Base-by-base conservation (phyloP, 495 filamentous ascomycete genomes). In the Lentithecium fluviatile region DNA sequence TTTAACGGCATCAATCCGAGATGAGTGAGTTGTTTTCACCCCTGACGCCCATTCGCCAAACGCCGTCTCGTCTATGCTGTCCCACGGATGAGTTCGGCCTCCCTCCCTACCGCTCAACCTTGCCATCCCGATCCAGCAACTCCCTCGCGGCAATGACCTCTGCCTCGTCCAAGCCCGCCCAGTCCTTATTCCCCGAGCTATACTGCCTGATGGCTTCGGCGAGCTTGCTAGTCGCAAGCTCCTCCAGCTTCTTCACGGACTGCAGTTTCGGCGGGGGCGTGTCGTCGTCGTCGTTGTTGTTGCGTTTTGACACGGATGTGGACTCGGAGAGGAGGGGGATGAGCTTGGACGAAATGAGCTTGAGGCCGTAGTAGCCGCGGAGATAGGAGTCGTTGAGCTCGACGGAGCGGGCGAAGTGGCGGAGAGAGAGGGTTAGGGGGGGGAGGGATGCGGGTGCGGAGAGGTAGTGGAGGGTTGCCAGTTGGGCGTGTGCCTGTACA, bases 311-410 rank as follows among this genome's bases (percentile, higher is more conserved):
- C 58, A 65, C 45, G 58, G 58, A 20, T 19, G 58, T 23, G 10
- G 59, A 52, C 1, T 52, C 38, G 2, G 61, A 56, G 26, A 73
- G 62, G 8, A 70, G 43, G 6, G 63, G 60, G 17, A 75, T 54
- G 34, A 76, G 66, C 12, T 62, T 68, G 55, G 68, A 17, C 1
- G 58, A 36, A 8, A 95, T 89, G 73, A 95, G 68, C 69, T 88
- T 88, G 56, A 98, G 77, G 21, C 94, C 94, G 73, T 97, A 97
- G 68, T 88, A 92, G 1, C 93, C 94, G 56, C 94, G 84, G 56
- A 97, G 72, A 73, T 97, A 97, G 70, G 88, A 87, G 56, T 95
- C 88, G 70, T 92, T 97, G 26, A 98, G 82, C 76, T 98, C 94
- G 58, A 97, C 83, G 68, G 90, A 94, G 61, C 94, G 81, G 61